Evolutionary conservation across 2,329 filamentous ascomycete species (phyloP).

Genomic region (Aspergillus thermomutatus): DNA sequence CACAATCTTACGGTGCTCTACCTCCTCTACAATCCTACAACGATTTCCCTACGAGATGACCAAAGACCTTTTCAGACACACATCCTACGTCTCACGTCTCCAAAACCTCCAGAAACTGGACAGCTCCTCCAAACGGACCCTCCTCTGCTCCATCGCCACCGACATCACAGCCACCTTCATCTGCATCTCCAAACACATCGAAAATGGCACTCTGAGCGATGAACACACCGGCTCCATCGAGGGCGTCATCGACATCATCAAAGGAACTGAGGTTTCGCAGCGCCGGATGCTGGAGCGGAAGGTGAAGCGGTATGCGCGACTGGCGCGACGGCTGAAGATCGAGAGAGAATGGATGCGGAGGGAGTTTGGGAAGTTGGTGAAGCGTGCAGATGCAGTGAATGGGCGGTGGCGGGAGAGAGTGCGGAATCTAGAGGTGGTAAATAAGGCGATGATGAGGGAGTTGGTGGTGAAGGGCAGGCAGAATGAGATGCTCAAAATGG

Average conservation of each 20-base stretch:
- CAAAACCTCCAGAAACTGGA: conserved; percentile 22
- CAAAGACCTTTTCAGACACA: background rate
- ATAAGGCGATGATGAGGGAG: conserved; percentile 5
- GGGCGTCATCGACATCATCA: conserved; percentile 24
- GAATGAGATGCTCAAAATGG: conserved; percentile 4
- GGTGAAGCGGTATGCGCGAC: conserved; percentile 14
- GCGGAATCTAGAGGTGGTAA: conserved; percentile 2
- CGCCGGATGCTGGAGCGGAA: conserved; percentile 18
- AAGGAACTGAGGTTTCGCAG: conserved; percentile 14
- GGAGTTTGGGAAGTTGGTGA: conserved; percentile 19
- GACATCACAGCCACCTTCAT: conserved; percentile 31
- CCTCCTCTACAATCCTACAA: background rate
- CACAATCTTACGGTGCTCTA: background rate
- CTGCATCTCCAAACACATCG: conserved; percentile 24
- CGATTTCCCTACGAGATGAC: background rate
- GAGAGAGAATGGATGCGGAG: conserved; percentile 19
- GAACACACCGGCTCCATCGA: conserved; percentile 25
- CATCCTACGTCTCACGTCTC: conserved; percentile 11
- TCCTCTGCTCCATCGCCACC: conserved; percentile 25
- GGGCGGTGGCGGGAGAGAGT: conserved; percentile 14
- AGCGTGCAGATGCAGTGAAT: conserved; percentile 13
- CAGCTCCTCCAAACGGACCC: conserved; percentile 19
- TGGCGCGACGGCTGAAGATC: conserved; percentile 12
- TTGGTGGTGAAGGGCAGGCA: background rate
- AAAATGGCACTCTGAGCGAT: conserved; percentile 20